Percentiles rank a stretch among this genome's conserved stretches.
phyloP scores from a whole-genome alignment of 2,329 filamentous ascomycete species.

The Fonsecaea erecta region DNA sequence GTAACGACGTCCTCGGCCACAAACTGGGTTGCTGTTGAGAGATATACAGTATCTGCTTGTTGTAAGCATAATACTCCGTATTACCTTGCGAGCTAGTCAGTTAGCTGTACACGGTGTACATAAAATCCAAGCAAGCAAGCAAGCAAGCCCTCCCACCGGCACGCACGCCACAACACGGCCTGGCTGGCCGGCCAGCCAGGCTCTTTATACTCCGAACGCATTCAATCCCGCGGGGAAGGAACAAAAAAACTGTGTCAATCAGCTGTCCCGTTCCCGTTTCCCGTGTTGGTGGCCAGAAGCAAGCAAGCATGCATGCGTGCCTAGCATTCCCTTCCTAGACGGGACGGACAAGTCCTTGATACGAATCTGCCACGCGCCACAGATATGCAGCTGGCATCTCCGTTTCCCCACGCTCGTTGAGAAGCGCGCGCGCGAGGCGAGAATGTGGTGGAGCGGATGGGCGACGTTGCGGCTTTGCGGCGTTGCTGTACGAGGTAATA shows the following conservation, averaged over 20 bases:
- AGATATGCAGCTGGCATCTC: background rate
- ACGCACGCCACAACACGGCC: background rate
- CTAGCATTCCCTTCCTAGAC: no score
- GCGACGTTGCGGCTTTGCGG: no score
- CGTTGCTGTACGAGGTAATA: background rate
- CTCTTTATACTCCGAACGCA: background rate
- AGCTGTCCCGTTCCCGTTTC: background rate
- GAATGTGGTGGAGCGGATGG: background rate
- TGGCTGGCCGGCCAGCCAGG: no score
- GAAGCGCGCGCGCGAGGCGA: slow-evolving; percentile 1
- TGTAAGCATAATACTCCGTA: background rate
- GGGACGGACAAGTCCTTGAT: slow-evolving; percentile 3
- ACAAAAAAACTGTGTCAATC: background rate
- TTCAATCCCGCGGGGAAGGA: background rate
- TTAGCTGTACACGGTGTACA: no score
- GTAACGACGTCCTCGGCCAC: background rate
- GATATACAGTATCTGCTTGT: background rate
- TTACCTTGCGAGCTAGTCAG: no score
- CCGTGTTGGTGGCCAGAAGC: no score
- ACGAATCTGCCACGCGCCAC: background rate
- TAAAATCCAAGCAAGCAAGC: background rate
- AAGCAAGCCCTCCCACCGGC: no score
- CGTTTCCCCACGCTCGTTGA: slow-evolving; percentile 1
- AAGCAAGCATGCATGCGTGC: background rate
- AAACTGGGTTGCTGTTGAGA: background rate